Percentiles rank a stretch among this genome's conserved stretches.
phyloP scores from a whole-genome alignment of 331 rosid genomes.

The Quercus phellos region DNA sequence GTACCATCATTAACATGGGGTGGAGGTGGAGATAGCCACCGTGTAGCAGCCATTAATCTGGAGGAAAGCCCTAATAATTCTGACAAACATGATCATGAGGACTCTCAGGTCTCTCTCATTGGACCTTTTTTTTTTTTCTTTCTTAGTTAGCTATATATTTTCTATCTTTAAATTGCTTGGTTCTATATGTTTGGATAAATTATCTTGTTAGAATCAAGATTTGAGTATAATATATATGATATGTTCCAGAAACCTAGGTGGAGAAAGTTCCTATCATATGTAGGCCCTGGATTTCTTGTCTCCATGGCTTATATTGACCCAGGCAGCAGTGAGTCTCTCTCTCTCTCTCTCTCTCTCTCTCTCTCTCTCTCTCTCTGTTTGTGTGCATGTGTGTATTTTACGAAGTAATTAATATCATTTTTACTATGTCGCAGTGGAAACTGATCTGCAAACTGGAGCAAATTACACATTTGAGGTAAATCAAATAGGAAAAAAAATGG shows the following conservation, averaged over 20 bases:
- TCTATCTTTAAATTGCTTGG: background rate
- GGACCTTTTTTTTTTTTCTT: background rate
- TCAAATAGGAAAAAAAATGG: background rate
- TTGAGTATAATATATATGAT: background rate
- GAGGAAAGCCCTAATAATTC: too few species aligned
- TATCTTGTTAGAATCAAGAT: background rate
- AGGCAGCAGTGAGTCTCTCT: conserved; percentile 52
- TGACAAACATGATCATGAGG: too few species aligned
- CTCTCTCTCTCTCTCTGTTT: background rate
- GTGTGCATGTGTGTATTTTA: background rate
- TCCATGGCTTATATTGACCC: conserved; percentile 94
- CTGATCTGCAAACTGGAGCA: conserved; percentile 95
- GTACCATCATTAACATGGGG: too few species aligned
- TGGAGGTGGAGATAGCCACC: too few species aligned
- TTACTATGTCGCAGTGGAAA: conserved; percentile 55
- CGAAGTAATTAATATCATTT: background rate
- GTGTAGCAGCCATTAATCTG: too few species aligned
- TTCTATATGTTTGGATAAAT: background rate
- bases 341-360: background rate
- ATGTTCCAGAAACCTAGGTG: conserved; percentile 54
- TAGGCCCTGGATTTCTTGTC: conserved; percentile 91
- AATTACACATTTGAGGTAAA: conserved; percentile 68
- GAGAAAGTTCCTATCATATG: conserved; percentile 55
- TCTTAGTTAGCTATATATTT: background rate
- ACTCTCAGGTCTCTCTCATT: background rate